Conservation (phyloP, 208 protist genomes). For the Phytomonas sp. region DNA sequence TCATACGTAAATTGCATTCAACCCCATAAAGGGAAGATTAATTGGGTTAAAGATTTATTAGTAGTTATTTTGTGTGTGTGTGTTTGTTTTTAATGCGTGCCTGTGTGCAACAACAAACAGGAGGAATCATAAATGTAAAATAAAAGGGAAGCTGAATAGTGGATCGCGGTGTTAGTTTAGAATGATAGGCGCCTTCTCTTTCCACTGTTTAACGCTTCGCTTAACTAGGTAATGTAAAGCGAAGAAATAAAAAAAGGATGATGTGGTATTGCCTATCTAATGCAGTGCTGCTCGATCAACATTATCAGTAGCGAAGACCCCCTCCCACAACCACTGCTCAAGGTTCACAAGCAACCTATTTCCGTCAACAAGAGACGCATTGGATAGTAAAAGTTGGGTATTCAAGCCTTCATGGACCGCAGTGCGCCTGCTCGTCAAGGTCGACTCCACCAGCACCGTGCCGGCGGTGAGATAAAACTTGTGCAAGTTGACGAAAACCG, state of each 20-base stretch:
- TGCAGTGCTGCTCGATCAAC: background rate
- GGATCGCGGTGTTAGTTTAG: background rate
- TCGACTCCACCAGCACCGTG: conserved; percentile 38
- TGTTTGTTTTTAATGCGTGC: background rate
- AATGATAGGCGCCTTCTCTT: background rate
- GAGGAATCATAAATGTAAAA: conserved; percentile 10
- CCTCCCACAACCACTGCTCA: background rate
- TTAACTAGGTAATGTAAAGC: background rate
- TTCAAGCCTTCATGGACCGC: background rate
- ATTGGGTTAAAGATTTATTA: background rate
- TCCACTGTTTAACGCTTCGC: too few species aligned
- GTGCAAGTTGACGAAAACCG: background rate
- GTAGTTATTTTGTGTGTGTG: background rate
- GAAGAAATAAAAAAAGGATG: background rate
- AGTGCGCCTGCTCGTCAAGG: background rate
- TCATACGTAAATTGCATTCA: background rate
- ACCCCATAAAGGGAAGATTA: background rate
- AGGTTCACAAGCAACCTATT: background rate
- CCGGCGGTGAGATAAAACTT: conserved; percentile 23
- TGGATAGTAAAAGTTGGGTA: background rate
- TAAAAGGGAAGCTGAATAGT: background rate
- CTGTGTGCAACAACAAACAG: background rate
- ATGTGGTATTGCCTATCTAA: background rate
- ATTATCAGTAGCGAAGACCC: background rate
- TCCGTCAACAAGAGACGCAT: background rate